Evolutionary conservation across 805 yeast species (phyloP).

Genomic region (Hanseniaspora singularis): DNA sequence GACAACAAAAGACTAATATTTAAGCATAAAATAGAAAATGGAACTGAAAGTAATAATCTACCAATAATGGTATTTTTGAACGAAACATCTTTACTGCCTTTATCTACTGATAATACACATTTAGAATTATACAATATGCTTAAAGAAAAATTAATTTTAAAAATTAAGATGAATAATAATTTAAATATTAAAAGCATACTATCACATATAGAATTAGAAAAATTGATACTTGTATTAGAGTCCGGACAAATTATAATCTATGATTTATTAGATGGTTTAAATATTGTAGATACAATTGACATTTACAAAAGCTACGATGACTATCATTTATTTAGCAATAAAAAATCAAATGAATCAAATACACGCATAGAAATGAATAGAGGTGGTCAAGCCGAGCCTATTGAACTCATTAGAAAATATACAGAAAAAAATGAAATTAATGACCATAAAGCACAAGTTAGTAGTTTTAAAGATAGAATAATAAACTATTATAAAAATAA

Average conservation of each 20-base stretch:
- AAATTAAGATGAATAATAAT: conserved; percentile 5
- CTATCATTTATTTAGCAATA: conserved; percentile 10
- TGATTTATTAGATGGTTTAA: conserved; percentile 12
- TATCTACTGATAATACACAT: neutral
- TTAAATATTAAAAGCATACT: conserved; percentile 2
- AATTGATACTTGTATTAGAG: conserved; percentile 6
- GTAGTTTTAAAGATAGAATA: conserved; percentile 3
- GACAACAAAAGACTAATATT: conserved; percentile 13
- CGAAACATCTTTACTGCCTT: conserved; percentile 12
- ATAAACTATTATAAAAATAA: conserved; percentile 7
- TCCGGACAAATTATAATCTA: conserved; percentile 7
- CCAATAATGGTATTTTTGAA: conserved; percentile 7
- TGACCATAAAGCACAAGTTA: conserved; percentile 1
- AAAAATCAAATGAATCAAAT: neutral
- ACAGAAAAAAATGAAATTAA: neutral
- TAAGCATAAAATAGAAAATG: neutral
- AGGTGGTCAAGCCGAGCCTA: conserved; percentile 8
- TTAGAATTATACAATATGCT: conserved; percentile 13
- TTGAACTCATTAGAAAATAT: neutral
- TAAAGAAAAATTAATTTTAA: conserved; percentile 11
- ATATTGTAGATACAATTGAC: conserved; percentile 7
- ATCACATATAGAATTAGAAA: conserved; percentile 9
- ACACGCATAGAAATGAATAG: conserved; percentile 9
- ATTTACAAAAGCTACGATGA: conserved; percentile 15
- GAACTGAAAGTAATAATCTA: neutral